Base-by-base conservation (phyloP, 257 asterid species). In the Knoxia roxburghii region DNA sequence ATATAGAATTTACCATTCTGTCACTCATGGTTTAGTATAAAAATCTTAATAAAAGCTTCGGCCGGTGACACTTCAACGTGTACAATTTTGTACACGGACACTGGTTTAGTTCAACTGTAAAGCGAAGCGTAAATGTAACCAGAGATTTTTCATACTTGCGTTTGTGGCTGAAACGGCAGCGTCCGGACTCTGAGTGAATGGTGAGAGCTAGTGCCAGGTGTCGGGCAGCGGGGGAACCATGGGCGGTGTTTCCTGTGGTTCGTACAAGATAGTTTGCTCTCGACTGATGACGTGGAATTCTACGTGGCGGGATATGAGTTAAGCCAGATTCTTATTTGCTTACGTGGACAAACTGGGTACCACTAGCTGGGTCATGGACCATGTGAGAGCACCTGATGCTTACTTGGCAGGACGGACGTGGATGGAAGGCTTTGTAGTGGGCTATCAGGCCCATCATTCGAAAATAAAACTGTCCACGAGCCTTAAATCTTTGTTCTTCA, bases 141-240 rank as follows among this genome's bases (percentile, higher is more conserved):
- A n/a, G 27, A 7, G 56, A 21, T 7, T 51, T n/a, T 53, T 33
- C 61, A 54, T 32, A 11, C 37, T 32, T 50, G 20, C 10, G 37
- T 29, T 40, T 17, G 70, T 81, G 68, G 14, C 6, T 35, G 41
- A 40, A 75, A 79, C 84, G 86, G 69, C 85, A 58, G 63, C 78
- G 75, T 66, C 64, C 17, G 37, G 29, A 21, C 12, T 21, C 18
- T 6, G 27, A 53, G 33, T 64, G 73, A 64, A 71, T 76, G 87
- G 87, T 76, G 54, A 32, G 62, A 62, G 68, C 41, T 52, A 13
- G 69, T 60, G 84, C 75, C 84, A 85, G 69, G 80, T 86, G 87
- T 80, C 43, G 61, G 65, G 24, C 69, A 7, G 18, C 23, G 30
- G 58, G 68, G 81, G 52, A 46, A 48, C n/a, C 67, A 49, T 18